phyloP scores from a whole-genome alignment of 2,329 filamentous ascomycete species.

The Nothophaeocryptopus gaeumannii region DNA sequence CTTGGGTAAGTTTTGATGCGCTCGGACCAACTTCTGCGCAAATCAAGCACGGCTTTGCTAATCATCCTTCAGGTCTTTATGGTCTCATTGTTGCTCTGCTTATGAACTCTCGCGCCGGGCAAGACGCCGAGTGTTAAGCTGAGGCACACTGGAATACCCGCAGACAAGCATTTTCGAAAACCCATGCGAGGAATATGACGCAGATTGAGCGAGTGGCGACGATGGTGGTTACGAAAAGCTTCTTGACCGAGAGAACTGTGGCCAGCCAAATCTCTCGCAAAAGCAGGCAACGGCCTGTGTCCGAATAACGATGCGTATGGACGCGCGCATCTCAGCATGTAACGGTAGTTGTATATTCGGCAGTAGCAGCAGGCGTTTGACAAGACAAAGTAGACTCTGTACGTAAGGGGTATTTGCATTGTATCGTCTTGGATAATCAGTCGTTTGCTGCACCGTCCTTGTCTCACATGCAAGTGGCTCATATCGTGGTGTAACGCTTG shows the following conservation, averaged over 20 bases:
- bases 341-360: slow-evolving; percentile 26
- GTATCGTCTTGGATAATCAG: not conserved
- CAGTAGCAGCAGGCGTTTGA: slow-evolving; percentile 20
- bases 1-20: slow-evolving; percentile 64
- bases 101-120: slow-evolving; percentile 88
- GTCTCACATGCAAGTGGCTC: not conserved
- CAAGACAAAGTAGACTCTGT: slow-evolving; percentile 19
- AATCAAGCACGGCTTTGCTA: slow-evolving; percentile 5
- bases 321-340: slow-evolving; percentile 19
- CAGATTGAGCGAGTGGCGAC: not conserved
- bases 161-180: slow-evolving; percentile 35
- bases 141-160: slow-evolving; percentile 48
- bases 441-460: too few species aligned
- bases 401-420: slow-evolving; percentile 13
- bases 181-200: slow-evolving; percentile 16
- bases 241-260: not conserved
- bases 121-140: slow-evolving; percentile 60
- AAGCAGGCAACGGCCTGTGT: not conserved
- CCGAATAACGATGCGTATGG: slow-evolving; percentile 15
- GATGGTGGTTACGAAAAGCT: too few species aligned
- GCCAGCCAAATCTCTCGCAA: slow-evolving; percentile 1
- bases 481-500: too few species aligned
- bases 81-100: slow-evolving; percentile 97
- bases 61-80: slow-evolving; percentile 72
- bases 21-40: too few species aligned